Evolutionary conservation across 2,329 filamentous ascomycete genomes (phyloP), one percentile per base, ranked within the genome.

Genomic region (Paraconiothyrium brasiliense): DNA sequence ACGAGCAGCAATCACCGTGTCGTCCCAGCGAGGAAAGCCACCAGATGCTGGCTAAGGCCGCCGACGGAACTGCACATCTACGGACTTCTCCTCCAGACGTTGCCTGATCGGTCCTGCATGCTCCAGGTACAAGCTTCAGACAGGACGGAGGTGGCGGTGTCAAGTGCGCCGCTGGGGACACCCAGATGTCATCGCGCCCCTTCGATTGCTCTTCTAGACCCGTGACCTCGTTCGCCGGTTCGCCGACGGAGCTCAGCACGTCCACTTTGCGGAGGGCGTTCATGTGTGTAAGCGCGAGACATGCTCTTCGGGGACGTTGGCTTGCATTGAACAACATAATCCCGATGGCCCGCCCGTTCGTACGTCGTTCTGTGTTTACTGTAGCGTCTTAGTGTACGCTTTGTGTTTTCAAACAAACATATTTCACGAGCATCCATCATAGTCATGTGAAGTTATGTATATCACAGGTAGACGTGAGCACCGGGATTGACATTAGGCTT

Each of bases 81-180:
- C 57, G 39, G 32, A 46, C 35, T 47, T 46, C 41, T 47, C 30
- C n/a, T 27, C 30, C 48, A 30, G 32, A 10, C 39, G 13, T 35
- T 35, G 37, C 48, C 22, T 48, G 9, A 47, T 39, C 39, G 24
- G 9, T 27, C 32, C 37, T 59, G 43, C 57, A 59, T 37, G 50
- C 57, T 37, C 39, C 50, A 59, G 57, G 57, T 24, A 37, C 6
- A 9, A 51, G 37, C 49, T 32, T 50, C 34, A 50, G 41, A 57
- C 54, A 61, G 24, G 32, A 52, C 59, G 48, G 59, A 54, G 54
- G 59, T 61, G 59, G 59, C 59, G 43, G 59, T 61, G 59, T 57
- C 59, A 37, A 41, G 27, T 35, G n/a, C 27, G 39, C 39, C 52
- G 52, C 27, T 44, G 35, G 22, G 44, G 44, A 49, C 35, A 30